A percentile compares a stretch with the other conserved stretches of the same genome.
Conservation (phyloP, 371 early-diverging fungal genomes). For the Lichtheimia ramosa region DNA sequence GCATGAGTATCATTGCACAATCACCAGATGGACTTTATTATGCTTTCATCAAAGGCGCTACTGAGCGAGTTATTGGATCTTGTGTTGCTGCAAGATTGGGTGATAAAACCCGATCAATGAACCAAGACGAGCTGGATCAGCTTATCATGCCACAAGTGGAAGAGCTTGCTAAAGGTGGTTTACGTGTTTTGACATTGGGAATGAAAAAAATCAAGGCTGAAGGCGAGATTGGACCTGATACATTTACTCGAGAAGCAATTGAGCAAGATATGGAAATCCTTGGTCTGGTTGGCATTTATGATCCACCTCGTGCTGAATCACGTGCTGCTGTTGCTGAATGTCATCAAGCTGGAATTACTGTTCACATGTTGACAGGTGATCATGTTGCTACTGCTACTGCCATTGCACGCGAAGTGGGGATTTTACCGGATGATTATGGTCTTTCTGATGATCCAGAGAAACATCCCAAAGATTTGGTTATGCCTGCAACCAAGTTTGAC, state of each 20-base stretch:
- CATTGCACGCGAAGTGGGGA: constrained; percentile 90
- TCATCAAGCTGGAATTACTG: constrained; percentile 89
- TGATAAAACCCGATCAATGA: constrained; percentile 38
- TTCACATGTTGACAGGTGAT: constrained; percentile 96
- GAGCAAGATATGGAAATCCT: constrained; percentile 82
- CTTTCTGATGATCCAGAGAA: constrained; percentile 16
- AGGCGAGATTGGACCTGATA: constrained; percentile 38
- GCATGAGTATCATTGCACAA: constrained; percentile 85
- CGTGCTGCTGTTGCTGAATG: constrained; percentile 82
- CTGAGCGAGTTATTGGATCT: constrained; percentile 69
- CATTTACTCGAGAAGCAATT: constrained; percentile 57
- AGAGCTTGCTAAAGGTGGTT: constrained; percentile 65
- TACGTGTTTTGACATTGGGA: constrained; percentile 60
- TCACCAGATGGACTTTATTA: constrained; percentile 55
- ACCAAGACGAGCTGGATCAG: constrained; percentile 43
- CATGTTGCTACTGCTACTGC: constrained; percentile 92
- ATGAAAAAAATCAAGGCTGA: constrained; percentile 53
- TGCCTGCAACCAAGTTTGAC: constrained; percentile 88
- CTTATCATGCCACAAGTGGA: constrained; percentile 58
- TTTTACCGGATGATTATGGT: constrained; percentile 63
- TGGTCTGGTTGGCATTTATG: constrained; percentile 94
- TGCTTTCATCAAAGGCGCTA: constrained; percentile 72
- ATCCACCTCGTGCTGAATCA: constrained; percentile 86
- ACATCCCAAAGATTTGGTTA: constrained; percentile 49
- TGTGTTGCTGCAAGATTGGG: constrained; percentile 56